These are phyloP conservation scores for Hirschioporus abietinus DNA, from an alignment of 768 basidiomycete genomes.

Conservation along the genomic window DNA sequence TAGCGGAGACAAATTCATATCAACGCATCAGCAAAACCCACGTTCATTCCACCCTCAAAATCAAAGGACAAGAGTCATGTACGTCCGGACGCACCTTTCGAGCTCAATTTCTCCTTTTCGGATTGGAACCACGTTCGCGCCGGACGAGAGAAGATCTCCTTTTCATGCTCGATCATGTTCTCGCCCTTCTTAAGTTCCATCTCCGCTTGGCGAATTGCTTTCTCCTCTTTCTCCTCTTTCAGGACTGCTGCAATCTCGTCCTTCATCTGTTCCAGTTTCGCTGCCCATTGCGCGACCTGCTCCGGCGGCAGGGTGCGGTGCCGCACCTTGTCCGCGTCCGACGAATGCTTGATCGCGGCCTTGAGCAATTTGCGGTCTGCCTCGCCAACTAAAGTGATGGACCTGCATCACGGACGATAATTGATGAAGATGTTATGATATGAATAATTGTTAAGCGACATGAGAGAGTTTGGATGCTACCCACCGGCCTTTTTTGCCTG, in stretches of 20 bases:
- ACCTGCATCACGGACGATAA: conserved; percentile 40
- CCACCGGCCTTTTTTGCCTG: conserved; percentile 87
- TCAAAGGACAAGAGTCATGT: neutral
- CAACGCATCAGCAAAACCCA: conserved; percentile 4
- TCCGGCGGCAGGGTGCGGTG: conserved; percentile 86
- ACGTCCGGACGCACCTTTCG: conserved; percentile 48
- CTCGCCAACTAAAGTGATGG: conserved; percentile 94
- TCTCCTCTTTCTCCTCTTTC: conserved; percentile 93
- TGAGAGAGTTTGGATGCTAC: conserved; percentile 23
- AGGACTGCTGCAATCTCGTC: conserved; percentile 75
- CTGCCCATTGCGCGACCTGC: conserved; percentile 61
- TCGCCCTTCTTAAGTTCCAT: conserved; percentile 95
- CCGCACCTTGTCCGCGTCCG: conserved; percentile 72
- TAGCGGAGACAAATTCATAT: conserved; percentile 8
- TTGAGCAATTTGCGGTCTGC: conserved; percentile 95
- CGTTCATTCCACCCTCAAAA: neutral
- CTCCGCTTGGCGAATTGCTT: conserved; percentile 84
- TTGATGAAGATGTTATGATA: conserved; percentile 6
- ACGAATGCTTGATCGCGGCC: conserved; percentile 85
- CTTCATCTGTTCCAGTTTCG: conserved; percentile 65
- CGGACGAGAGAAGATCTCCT: conserved; percentile 88
- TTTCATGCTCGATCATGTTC: conserved; percentile 91
- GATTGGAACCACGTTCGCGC: conserved; percentile 99
- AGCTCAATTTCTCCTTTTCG: conserved; percentile 74
- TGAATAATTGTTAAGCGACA: conserved; percentile 6